A percentile compares a stretch with the other conserved stretches of the same genome.
Conservation (phyloP, 805 yeast genomes). For the Naumovozyma baii region DNA sequence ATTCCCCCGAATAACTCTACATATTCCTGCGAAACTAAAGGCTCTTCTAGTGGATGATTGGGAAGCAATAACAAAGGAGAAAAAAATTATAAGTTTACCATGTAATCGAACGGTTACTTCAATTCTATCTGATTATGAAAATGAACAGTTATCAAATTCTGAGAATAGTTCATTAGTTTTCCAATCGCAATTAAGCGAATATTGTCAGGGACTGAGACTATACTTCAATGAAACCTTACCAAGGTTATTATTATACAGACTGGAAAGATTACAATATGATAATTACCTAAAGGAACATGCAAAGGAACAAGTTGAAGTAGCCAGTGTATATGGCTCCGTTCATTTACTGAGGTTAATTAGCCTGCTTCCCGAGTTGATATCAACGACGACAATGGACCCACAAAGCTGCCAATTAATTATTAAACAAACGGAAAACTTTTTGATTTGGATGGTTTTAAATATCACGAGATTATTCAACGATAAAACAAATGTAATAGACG, state of each 20-base stretch:
- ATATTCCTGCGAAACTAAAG: slow-evolving; percentile 59
- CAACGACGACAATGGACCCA: slow-evolving; percentile 73
- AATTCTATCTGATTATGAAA: slow-evolving; percentile 46
- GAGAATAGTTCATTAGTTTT: slow-evolving; percentile 9
- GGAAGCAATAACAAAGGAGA: slow-evolving; percentile 81
- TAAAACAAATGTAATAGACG: slow-evolving; percentile 8
- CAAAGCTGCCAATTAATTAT: slow-evolving; percentile 37
- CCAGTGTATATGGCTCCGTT: slow-evolving; percentile 63
- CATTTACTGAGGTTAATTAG: slow-evolving; percentile 73
- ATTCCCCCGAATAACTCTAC: slow-evolving; percentile 37
- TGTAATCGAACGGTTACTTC: slow-evolving; percentile 40
- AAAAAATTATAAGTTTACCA: slow-evolving; percentile 60
- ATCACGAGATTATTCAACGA: slow-evolving; percentile 10
- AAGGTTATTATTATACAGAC: slow-evolving; percentile 21
- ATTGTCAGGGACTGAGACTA: slow-evolving; percentile 54
- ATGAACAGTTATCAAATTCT: slow-evolving; percentile 10
- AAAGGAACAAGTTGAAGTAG: slow-evolving; percentile 8
- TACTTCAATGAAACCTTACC: slow-evolving; percentile 65
- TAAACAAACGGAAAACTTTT: slow-evolving; percentile 20
- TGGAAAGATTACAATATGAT: slow-evolving; percentile 25
- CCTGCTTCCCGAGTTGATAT: slow-evolving; percentile 72
- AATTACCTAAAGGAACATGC: slow-evolving; percentile 11
- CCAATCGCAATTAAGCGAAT: slow-evolving; percentile 52
- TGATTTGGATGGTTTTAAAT: slow-evolving; percentile 21
- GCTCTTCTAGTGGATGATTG: slow-evolving; percentile 79